Conservation (phyloP, 768 basidiomycete genomes). For the Steccherinum ochraceum region DNA sequence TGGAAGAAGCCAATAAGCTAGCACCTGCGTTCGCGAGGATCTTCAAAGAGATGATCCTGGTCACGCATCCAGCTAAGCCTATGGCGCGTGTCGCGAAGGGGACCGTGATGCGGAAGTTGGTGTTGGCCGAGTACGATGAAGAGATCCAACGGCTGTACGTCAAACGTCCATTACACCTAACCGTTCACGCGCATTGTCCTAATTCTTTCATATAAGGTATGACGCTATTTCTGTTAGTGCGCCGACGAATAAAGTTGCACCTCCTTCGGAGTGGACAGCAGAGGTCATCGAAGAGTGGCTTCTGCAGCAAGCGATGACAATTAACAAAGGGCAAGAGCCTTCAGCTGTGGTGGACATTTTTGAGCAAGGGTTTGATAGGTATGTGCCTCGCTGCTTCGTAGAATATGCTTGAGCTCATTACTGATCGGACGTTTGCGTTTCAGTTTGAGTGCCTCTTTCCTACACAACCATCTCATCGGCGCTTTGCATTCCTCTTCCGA, state of each 20-base stretch:
- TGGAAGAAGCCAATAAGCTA: conserved; percentile 15
- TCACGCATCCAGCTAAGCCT: conserved; percentile 13
- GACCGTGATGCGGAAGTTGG: conserved; percentile 11
- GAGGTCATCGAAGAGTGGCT: not conserved
- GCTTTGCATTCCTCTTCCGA: not conserved
- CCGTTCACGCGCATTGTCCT: too few species aligned
- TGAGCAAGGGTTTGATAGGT: conserved; percentile 34
- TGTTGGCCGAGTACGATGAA: conserved; percentile 5
- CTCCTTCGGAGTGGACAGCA: not conserved
- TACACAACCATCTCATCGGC: conserved; percentile 6
- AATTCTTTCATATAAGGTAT: not conserved
- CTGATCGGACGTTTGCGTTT: conserved; percentile 3
- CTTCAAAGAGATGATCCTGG: conserved; percentile 21
- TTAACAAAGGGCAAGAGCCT: not conserved
- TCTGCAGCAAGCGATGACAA: not conserved
- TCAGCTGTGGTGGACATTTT: conserved; percentile 18
- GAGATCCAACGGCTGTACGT: too few species aligned
- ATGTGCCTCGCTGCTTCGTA: not conserved
- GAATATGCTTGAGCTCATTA: conserved; percentile 4
- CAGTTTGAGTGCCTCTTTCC: conserved; percentile 9
- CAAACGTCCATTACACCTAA: too few species aligned
- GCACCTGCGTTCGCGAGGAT: conserved; percentile 17
- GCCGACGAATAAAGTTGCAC: not conserved
- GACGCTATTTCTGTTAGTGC: not conserved
- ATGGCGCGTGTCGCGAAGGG: conserved; percentile 15